A percentile compares a stretch with the other conserved stretches of the same genome.
phyloP scores from a whole-genome alignment of 495 filamentous ascomycete species.

The Astrothelium macrocarpum region DNA sequence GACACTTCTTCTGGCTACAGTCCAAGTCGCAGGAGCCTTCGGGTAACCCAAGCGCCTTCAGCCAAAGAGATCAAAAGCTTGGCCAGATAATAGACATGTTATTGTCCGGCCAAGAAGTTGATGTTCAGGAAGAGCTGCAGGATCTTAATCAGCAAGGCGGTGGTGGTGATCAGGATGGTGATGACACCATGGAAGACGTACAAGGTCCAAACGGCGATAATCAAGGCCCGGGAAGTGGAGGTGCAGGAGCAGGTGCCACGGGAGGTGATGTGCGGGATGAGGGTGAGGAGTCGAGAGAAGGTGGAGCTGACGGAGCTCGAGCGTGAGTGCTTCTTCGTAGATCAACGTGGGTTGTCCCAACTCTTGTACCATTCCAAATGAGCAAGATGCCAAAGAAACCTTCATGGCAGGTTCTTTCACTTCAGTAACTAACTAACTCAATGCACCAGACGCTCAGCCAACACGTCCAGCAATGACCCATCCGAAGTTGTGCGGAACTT shows the following conservation, averaged over 20 bases:
- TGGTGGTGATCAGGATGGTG: constrained; percentile 50
- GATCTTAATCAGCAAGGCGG: constrained; percentile 39
- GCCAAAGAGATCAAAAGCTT: constrained; percentile 66
- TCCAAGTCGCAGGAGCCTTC: constrained; percentile 66
- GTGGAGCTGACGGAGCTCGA: constrained; percentile 92
- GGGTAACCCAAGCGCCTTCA: constrained; percentile 69
- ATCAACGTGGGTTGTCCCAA: background rate
- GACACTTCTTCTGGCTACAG: constrained; percentile 94
- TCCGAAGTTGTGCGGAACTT: constrained; percentile 72
- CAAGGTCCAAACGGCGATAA: constrained; percentile 56
- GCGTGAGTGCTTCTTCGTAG: constrained; percentile 66
- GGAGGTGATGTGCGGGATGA: constrained; percentile 86
- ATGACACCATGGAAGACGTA: constrained; percentile 79
- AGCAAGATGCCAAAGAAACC: background rate
- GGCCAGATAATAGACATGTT: constrained; percentile 76
- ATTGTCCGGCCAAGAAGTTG: constrained; percentile 67
- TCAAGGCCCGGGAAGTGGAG: constrained; percentile 56
- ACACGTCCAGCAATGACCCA: constrained; percentile 36
- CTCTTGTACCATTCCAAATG: background rate
- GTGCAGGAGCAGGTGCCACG: constrained; percentile 75
- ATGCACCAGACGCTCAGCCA: background rate
- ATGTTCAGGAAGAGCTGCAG: constrained; percentile 67
- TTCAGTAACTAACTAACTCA: background rate
- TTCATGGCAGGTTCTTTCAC: background rate
- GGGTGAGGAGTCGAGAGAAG: constrained; percentile 75